These are phyloP conservation scores for Celoporthe dispersa DNA, from an alignment of 2,329 filamentous ascomycete genomes.

Conservation along the genomic window DNA sequence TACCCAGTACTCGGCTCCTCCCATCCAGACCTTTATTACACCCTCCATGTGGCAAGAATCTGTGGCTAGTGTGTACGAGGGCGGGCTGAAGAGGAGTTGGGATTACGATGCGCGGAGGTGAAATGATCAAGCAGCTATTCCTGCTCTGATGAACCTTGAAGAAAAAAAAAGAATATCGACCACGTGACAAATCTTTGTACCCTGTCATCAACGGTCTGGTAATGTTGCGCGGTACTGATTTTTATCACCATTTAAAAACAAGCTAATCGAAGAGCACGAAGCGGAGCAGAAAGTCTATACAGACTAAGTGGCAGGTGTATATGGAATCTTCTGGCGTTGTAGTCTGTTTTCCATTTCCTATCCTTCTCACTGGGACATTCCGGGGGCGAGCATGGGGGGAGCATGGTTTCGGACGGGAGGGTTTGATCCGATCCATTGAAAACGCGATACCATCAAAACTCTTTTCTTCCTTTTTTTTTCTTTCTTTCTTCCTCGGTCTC, in stretches of 20 bases:
- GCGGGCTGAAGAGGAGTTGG: slow-evolving; percentile 66
- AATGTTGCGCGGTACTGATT: background rate
- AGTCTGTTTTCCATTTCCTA: background rate
- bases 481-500: background rate
- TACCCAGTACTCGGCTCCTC: slow-evolving; percentile 57
- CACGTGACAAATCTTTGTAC: background rate
- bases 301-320: slow-evolving; percentile 21
- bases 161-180: background rate
- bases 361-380: background rate
- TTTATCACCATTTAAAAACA: background rate
- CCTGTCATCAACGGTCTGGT: slow-evolving; percentile 3
- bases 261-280: background rate
- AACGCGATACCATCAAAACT: slow-evolving; percentile 22
- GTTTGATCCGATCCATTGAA: slow-evolving; percentile 15
- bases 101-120: slow-evolving; percentile 53
- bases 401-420: slow-evolving; percentile 8
- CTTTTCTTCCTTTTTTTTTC: slow-evolving; percentile 10
- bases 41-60: slow-evolving; percentile 77
- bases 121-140: slow-evolving; percentile 11
- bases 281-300: slow-evolving; percentile 10
- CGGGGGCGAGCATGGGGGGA: slow-evolving; percentile 18
- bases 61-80: slow-evolving; percentile 70
- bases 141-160: background rate
- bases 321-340: slow-evolving; percentile 9
- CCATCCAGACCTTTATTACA: slow-evolving; percentile 65